Conservation (phyloP, 2,329 filamentous ascomycete genomes). For the Huntiella omanensis region DNA sequence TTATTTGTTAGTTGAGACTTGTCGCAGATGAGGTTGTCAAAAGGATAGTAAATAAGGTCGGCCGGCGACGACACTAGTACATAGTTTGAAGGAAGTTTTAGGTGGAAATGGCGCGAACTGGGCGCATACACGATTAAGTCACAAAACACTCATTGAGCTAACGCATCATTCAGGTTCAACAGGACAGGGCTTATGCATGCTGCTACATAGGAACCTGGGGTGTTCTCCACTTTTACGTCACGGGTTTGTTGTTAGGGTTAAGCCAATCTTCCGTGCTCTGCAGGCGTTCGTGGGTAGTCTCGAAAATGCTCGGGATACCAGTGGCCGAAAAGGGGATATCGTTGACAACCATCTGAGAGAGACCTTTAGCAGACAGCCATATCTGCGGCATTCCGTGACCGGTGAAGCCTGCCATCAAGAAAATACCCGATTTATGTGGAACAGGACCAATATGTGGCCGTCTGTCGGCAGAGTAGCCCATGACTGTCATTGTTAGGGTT, state of each 20-base stretch:
- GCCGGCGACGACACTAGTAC: not conserved
- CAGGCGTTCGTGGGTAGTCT: not conserved
- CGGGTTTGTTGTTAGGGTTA: no score
- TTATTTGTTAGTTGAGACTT: no score
- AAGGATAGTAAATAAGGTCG: no score
- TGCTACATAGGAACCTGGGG: no score
- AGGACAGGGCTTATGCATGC: no score
- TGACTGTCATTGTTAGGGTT: conserved; percentile 16
- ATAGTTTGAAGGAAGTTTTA: not conserved
- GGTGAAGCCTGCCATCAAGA: conserved; percentile 29
- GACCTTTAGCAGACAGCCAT: conserved; percentile 21
- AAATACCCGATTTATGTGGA: conserved; percentile 22
- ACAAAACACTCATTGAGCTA: no score
- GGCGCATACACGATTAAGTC: no score
- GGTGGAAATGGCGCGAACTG: no score
- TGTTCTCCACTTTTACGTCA: no score
- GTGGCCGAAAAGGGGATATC: conserved; percentile 18
- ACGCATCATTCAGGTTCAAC: no score
- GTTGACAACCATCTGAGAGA: conserved; percentile 22
- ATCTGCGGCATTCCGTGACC: conserved; percentile 33
- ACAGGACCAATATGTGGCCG: conserved; percentile 26
- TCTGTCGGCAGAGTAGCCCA: conserved; percentile 24
- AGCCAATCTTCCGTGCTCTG: conserved; percentile 3
- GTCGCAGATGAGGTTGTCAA: not conserved
- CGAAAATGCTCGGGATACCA: conserved; percentile 2